Percentiles rank a stretch among this genome's conserved stretches.
Evolutionary conservation across 371 early-diverging fungal genomes (phyloP).

Genomic region (Lichtheimia ornata): DNA sequence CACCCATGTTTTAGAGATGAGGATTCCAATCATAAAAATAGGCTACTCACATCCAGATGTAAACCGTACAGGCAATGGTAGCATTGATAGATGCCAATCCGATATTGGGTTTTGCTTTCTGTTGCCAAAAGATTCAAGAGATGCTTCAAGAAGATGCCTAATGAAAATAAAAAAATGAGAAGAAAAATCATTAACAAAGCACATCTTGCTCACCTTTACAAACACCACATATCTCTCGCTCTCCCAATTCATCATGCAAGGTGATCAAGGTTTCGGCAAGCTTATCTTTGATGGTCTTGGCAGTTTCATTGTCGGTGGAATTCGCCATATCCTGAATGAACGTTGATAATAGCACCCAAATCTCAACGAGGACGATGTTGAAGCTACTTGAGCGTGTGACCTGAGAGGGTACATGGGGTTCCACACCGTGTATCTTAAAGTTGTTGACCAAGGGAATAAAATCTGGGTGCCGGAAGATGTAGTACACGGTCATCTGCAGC

Average conservation of each 20-base stretch:
- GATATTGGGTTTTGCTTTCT: conserved; percentile 20
- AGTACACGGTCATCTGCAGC: conserved; percentile 32
- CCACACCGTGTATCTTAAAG: conserved; percentile 26
- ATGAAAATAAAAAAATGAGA: too few species aligned
- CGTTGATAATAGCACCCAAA: conserved; percentile 35
- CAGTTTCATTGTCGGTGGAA: background rate
- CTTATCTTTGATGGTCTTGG: background rate
- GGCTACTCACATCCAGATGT: conserved; percentile 49
- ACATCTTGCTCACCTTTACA: conserved; percentile 44
- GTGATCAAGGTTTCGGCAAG: conserved; percentile 49
- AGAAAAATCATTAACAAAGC: background rate
- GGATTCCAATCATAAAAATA: background rate
- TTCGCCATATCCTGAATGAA: conserved; percentile 15
- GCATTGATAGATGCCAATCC: conserved; percentile 61
- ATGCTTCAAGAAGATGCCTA: conserved; percentile 43
- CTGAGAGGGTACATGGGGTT: conserved; percentile 37
- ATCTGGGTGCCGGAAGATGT: conserved; percentile 48
- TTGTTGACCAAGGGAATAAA: conserved; percentile 50
- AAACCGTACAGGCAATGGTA: conserved; percentile 72
- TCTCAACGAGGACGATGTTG: conserved; percentile 28
- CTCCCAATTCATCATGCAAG: conserved; percentile 67
- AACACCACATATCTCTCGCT: conserved; percentile 62
- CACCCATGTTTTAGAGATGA: background rate
- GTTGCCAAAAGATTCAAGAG: conserved; percentile 18
- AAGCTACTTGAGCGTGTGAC: conserved; percentile 30